Evolutionary conservation across 768 basidiomycete species (phyloP).

Genomic region (Kwoniella sp.): DNA sequence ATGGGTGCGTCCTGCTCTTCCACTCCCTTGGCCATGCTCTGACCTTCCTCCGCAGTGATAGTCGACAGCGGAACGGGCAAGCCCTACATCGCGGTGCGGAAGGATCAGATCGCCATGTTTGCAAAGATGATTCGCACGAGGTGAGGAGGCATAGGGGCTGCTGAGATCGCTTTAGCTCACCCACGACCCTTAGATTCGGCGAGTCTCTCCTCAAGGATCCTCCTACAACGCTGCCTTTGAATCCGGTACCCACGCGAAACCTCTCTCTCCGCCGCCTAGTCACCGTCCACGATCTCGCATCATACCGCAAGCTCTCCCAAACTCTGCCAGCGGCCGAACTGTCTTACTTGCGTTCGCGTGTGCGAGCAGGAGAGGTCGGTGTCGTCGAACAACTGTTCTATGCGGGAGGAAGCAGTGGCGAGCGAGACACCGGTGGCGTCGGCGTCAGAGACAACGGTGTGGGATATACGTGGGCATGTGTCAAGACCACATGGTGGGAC

Average conservation of each 20-base stretch:
- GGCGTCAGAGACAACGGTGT: constrained; percentile 35
- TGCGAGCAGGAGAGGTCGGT: constrained; percentile 32
- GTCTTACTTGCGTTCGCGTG: constrained; percentile 33
- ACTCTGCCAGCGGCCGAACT: constrained; percentile 47
- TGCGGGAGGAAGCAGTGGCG: constrained; percentile 21
- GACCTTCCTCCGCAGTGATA: constrained; percentile 28
- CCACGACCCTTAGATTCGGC: constrained; percentile 21
- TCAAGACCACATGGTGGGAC: constrained; percentile 49
- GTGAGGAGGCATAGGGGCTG: constrained; percentile 9
- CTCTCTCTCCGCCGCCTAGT: constrained; percentile 43
- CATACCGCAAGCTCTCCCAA: constrained; percentile 41
- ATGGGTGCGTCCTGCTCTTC: constrained; percentile 31
- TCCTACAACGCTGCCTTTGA: constrained; percentile 35
- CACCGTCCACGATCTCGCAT: constrained; percentile 37
- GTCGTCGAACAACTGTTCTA: constrained; percentile 42
- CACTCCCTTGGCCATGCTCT: background rate
- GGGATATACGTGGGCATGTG: constrained; percentile 42
- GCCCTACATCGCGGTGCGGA: constrained; percentile 36
- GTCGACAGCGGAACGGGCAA: constrained; percentile 36
- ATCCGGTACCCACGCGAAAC: constrained; percentile 24
- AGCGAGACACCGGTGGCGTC: constrained; percentile 12
- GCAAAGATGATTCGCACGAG: constrained; percentile 49
- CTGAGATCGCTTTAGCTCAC: background rate
- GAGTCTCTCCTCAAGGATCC: constrained; percentile 42
- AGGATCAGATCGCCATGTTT: constrained; percentile 46